Evolutionary conservation across 306 rosid genomes (phyloP), one percentile per base, ranked within the genome.

Genomic region (Hippophae tibetana): DNA sequence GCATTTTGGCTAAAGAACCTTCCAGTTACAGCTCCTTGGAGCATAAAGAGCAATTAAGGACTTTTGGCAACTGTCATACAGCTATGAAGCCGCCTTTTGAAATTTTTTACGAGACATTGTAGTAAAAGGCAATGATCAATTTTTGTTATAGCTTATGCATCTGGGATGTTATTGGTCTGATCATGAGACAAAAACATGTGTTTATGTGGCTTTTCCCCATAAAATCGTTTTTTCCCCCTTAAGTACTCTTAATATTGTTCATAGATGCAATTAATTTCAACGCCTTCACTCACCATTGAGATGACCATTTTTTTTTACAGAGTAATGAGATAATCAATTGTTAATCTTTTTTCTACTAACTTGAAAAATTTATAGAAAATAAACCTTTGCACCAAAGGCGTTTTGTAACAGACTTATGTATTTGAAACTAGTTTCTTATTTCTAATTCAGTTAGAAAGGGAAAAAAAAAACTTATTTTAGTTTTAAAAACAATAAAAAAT

Each of bases 1-100:
- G 90, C 80, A 60, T 78, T 84, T 70, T 86, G 86, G 58, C 74
- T 80, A 60, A 62, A 72, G 78, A 77, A 64, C 43, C 82, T 84
- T 44, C 84, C 84, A 49, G 61, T 61, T 61, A 78, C 69, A 52
- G 77, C 77, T 50, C 76, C 90, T 8, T 14, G 76, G 45, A 84
- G 78, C 60, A 84, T 84, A 64, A 78, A 75, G 66, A 78, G 80
- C 75, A 80, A 68, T 66, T 78, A 57, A 84, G 86, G 66, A 84
- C 80, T 54, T 75, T 78, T 61, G 80, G 82, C 57, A 78, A 84
- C 62, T 80, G 84, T 60, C 90, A 80, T 43, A 48, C 75, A 7
- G 69, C 75, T 10, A 65, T 78, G 72, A 84, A 84, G 67, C 57
- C 75, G 62, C 83, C 83, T 52, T 83, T 79, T 10, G 74, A 77